A percentile compares a stretch with the other conserved stretches of the same genome.
phyloP scores from a whole-genome alignment of 257 asterid genomes.

The Cynanchum wilfordii region DNA sequence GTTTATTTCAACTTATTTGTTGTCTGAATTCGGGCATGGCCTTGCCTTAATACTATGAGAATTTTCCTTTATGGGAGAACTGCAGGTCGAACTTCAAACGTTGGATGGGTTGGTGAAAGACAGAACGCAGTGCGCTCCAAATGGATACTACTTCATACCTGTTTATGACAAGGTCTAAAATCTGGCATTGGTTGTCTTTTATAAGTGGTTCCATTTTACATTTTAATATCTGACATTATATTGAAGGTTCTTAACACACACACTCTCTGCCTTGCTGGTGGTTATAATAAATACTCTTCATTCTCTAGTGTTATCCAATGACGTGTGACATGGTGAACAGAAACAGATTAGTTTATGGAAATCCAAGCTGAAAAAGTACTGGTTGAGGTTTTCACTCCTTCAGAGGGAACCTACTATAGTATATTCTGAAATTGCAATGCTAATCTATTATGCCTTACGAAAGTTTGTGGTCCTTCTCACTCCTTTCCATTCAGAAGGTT shows the following conservation, averaged over 20 bases:
- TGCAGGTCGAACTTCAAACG: slow-evolving; percentile 85
- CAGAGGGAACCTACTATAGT: background rate
- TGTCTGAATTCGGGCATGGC: background rate
- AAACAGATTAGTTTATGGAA: too few relatives aligned
- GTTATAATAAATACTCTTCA: background rate
- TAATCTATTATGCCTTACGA: background rate
- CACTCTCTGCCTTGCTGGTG: background rate
- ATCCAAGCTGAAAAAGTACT: background rate
- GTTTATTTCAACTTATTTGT: background rate
- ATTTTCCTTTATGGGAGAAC: background rate
- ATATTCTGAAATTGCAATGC: background rate
- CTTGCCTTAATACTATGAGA: background rate
- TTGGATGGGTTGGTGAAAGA: slow-evolving; percentile 96
- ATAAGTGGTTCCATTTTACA: background rate
- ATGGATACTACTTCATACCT: slow-evolving; percentile 97
- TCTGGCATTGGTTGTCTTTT: background rate
- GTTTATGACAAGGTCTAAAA: slow-evolving; percentile 83
- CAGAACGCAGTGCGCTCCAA: slow-evolving; percentile 93
- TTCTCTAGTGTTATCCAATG: background rate
- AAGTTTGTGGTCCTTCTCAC: background rate
- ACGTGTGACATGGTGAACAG: too few relatives aligned
- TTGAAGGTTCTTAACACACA: background rate
- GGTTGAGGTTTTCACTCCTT: background rate
- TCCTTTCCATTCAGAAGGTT: background rate
- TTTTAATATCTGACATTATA: background rate